Evolutionary conservation across 805 yeast genomes (phyloP).

Genomic region (Wickerhamiella kurtzmanii): DNA sequence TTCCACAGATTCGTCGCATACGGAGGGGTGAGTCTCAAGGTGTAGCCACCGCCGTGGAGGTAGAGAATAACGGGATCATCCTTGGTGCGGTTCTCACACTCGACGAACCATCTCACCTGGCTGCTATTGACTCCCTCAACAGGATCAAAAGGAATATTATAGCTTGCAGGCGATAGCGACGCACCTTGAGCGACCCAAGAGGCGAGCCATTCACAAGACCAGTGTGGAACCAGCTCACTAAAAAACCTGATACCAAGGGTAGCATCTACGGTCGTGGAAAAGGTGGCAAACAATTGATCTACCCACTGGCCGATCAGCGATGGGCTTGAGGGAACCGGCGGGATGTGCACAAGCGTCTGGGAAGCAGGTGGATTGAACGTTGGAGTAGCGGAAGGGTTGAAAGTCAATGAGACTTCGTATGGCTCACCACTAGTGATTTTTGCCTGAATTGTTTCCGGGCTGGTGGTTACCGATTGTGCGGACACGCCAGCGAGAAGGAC

Average conservation of each 20-base stretch:
- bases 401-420: no score
- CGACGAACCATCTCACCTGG: slow-evolving; percentile 9
- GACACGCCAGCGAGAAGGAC: background rate
- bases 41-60: slow-evolving; percentile 17
- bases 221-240: background rate
- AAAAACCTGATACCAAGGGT: background rate
- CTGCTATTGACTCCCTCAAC: slow-evolving; percentile 1
- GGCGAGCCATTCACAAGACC: background rate
- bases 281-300: background rate
- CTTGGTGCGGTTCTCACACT: slow-evolving; percentile 7
- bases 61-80: slow-evolving; percentile 14
- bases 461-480: background rate
- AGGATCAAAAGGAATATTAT: slow-evolving; percentile 7
- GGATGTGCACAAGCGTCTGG: no score
- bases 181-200: background rate
- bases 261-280: background rate
- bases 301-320: background rate
- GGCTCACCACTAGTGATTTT: no score
- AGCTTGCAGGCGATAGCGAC: slow-evolving; percentile 4
- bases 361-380: no score
- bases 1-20: slow-evolving; percentile 1
- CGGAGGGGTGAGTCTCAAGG: background rate
- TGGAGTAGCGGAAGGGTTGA: no score
- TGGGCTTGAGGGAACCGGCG: background rate
- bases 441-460: no score